Evolutionary conservation across 2,329 filamentous ascomycete species (phyloP), one percentile per base, ranked within the genome.

Genomic region (Penicillium hordei): DNA sequence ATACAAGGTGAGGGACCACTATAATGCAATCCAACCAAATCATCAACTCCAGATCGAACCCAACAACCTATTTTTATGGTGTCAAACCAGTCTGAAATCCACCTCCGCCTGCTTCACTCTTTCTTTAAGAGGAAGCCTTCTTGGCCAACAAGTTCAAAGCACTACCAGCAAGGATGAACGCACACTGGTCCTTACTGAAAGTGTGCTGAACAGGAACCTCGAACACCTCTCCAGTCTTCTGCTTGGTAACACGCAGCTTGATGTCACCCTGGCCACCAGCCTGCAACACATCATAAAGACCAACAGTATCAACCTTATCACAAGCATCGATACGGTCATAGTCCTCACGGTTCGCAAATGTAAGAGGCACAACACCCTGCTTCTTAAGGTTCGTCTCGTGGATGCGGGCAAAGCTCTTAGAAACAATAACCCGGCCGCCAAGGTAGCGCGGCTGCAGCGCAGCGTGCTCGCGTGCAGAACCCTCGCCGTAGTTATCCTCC

Each of bases 351-450:
- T 96, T 83, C 45, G 81, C 90, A 71, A 99, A 96, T 0, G 91
- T 97, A 68, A 99, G 81, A 2, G 94, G 94, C 44, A 99, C 91
- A 34, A 99, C 89, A 62, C 94, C 94, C 79, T 99, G 94, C 81
- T 96, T 96, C 86, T 96, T 96, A 65, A 96, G 80, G 75, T 96
- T 96, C 31, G 92, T 96, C 82, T 96, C 92, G 79, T 96, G 92
- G 72, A 96, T 96, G 52, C 92, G 87, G 0, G 92, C 92, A 72
- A 96, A 96, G 38, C 85, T 89, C 81, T 96, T 96, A 56, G 89
- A 83, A 29, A 67, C 65, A 23, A 96, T 91, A 70, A 96, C 82
- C 49, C 90, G 84, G 21, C 90, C 91, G 58, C 92, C 93, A 2
- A 96, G 87, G 77, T 93, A 96, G n/a, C 92, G 84, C 2, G 92